Conservation (phyloP, 345 rosid genomes). For the Trapa incisa region DNA sequence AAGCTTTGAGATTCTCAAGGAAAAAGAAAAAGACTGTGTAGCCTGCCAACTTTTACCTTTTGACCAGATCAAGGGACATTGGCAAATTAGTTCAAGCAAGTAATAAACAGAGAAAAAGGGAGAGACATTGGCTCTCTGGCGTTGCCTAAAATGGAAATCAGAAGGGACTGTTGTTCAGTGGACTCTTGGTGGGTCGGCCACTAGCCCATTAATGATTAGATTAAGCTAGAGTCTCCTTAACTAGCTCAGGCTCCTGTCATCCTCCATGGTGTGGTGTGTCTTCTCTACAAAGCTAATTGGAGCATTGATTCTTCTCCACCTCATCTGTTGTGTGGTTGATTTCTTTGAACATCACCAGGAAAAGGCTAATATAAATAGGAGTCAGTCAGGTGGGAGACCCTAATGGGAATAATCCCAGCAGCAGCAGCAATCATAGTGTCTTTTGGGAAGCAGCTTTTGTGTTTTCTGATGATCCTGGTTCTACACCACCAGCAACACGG, state of each 20-base stretch:
- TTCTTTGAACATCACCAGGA: neutral
- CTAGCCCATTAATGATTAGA: no score
- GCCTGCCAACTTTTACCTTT: neutral
- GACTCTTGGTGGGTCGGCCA: no score
- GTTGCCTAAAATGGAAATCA: no score
- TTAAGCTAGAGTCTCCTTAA: no score
- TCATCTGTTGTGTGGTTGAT: no score
- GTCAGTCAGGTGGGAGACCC: constrained; percentile 9
- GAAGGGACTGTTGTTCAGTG: no score
- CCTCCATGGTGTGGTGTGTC: no score
- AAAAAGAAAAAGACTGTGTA: constrained; percentile 1
- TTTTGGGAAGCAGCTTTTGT: constrained; percentile 30
- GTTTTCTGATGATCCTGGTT: constrained; percentile 21
- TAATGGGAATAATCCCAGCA: constrained; percentile 18
- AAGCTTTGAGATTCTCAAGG: neutral
- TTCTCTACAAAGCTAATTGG: no score
- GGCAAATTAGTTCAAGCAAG: neutral
- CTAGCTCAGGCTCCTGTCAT: no score
- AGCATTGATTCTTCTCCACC: no score
- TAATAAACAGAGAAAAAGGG: neutral
- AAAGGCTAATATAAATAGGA: constrained; percentile 3
- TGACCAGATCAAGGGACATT: constrained; percentile 1
- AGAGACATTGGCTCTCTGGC: no score
- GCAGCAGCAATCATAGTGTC: constrained; percentile 38
- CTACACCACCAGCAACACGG: constrained; percentile 26